A percentile compares a stretch with the other conserved stretches of the same genome.
Evolutionary conservation across 2,329 filamentous ascomycete species (phyloP).

Genomic region (Claviceps lovelessii): DNA sequence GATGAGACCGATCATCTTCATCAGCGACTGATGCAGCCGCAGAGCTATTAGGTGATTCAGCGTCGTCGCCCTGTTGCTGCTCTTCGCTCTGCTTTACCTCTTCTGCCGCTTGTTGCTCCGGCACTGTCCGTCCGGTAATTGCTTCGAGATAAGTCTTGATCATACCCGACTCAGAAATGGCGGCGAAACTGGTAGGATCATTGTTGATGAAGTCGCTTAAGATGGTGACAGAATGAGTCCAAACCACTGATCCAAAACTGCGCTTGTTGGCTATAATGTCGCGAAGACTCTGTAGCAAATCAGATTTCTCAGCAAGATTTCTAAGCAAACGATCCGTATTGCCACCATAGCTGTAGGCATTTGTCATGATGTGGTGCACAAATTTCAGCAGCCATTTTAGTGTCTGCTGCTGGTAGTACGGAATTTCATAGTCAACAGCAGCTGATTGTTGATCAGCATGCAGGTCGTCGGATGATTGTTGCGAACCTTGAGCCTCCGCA

Average conservation of each 20-base stretch:
- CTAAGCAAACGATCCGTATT: conserved; percentile 82
- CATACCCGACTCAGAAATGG: conserved; percentile 86
- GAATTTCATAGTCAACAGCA: conserved; percentile 82
- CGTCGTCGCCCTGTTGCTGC: conserved; percentile 20
- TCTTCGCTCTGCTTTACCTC: conserved; percentile 17
- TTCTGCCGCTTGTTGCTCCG: conserved; percentile 15
- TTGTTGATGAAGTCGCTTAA: conserved; percentile 96
- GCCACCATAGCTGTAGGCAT: conserved; percentile 50
- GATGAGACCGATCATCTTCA: conserved; percentile 32
- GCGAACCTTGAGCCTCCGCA: conserved; percentile 49
- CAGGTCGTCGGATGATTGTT: conserved; percentile 58
- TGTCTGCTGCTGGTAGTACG: conserved; percentile 85
- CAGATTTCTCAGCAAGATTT: conserved; percentile 87
- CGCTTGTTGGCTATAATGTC: conserved; percentile 67
- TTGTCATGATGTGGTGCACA: conserved; percentile 87
- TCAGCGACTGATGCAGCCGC: conserved; percentile 24
- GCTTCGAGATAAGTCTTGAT: conserved; percentile 76
- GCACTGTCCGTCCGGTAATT: conserved; percentile 45
- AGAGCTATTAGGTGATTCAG: conserved; percentile 25
- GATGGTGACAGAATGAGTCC: conserved; percentile 87
- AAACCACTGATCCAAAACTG: conserved; percentile 81
- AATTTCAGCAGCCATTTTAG: conserved; percentile 92
- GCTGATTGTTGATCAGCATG: conserved; percentile 55
- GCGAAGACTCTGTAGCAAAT: conserved; percentile 64
- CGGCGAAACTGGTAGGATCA: conserved; percentile 91